Evolutionary conservation across 306 rosid species (phyloP), one percentile per base, ranked within the genome.

Genomic region (Urtica urens): DNA sequence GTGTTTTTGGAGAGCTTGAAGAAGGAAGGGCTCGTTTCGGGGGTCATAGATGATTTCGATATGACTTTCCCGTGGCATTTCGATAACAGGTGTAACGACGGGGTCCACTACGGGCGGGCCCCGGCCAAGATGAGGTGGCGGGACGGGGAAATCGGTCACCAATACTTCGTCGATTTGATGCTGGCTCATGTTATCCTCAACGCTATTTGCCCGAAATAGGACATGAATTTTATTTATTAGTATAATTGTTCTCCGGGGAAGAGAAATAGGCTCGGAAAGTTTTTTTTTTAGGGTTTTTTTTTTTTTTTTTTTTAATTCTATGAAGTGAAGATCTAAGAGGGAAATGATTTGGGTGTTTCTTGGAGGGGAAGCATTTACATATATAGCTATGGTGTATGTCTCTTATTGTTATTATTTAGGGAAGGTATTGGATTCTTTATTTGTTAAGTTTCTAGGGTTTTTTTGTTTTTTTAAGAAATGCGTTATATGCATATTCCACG

Each of bases 11-110:
- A 83, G 55, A 83, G 78, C 58, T 54, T 87, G 58, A 83, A 57
- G 72, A 35, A 53, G 59, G 79, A 65, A 5, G 83, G 94, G 51
- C 63, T 87, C 30, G 28, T 78, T 15, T 59, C 73, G 0, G 93
- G 94, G 6, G 85, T 87, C 58, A 75, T 87, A 19, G 96, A 87
- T 46, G 53, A 83, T 73, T 87, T 87, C 17, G 96, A 87, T 33
- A 75, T 87, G 71, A 87, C 93, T 17, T 87, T 68, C 65, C 94
- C 96, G 0, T 87, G 94, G 96, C 96, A 87, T 67, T 87, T 49
- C 53, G 80, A 83, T 67, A 87, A 87, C 50, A 74, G 93, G 31
- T 80, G 87, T 55, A 83, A 70, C 0, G 96, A 87, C 38, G 96
- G 96, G 3, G 93, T 87, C 66, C 96, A 87, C 53, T 87, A 87